phyloP scores from a whole-genome alignment of 225 moss, liverwort and hornwort genomes.

The Sphagnum tenellum region DNA sequence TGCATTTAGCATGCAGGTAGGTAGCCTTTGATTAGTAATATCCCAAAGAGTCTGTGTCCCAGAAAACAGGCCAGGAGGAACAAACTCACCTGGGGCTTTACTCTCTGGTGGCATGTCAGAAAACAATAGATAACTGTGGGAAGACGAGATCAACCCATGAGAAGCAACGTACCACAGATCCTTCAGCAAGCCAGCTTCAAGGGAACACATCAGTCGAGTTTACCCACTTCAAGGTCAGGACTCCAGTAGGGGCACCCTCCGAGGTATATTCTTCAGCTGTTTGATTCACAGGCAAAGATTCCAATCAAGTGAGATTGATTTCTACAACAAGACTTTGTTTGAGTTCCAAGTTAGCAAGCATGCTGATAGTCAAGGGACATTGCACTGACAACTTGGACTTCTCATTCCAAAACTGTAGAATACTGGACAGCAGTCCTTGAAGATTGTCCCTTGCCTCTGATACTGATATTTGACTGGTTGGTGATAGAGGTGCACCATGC shows the following conservation, averaged over 20 bases:
- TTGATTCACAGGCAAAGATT: no score
- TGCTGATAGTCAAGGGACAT: no score
- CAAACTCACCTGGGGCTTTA: neutral
- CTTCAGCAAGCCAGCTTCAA: neutral
- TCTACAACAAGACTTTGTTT: no score
- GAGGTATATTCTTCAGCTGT: slow-evolving; percentile 12
- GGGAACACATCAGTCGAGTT: slow-evolving; percentile 11
- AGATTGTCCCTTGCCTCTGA: no score
- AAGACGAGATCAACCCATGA: slow-evolving; percentile 9
- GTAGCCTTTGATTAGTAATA: no score
- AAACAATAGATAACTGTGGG: slow-evolving; percentile 20
- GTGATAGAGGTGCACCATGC: neutral
- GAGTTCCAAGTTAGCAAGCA: no score
- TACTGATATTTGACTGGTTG: no score
- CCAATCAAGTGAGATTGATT: no score
- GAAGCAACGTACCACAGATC: neutral
- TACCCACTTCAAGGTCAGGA: slow-evolving; percentile 21
- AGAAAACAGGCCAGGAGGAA: neutral
- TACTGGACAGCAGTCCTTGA: no score
- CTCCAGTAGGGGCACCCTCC: slow-evolving; percentile 3
- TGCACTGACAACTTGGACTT: no score
- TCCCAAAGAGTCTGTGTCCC: neutral
- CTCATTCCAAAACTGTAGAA: no score
- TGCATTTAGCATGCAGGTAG: slow-evolving; percentile 29
- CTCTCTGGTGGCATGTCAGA: slow-evolving; percentile 1